phyloP scores from a whole-genome alignment of 371 early-diverging fungal genomes.

The Globomyces sp. region DNA sequence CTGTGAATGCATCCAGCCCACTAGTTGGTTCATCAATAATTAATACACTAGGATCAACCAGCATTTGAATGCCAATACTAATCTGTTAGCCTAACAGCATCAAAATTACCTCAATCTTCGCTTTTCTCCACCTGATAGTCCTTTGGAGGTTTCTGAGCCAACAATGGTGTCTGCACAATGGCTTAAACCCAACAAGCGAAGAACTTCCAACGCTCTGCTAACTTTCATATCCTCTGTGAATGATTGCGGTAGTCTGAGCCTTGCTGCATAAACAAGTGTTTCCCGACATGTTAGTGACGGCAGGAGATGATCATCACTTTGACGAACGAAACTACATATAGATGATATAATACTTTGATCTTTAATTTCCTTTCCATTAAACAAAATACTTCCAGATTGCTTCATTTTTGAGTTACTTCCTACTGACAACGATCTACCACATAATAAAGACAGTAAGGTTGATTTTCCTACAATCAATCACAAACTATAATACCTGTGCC shows the following conservation, averaged over 20 bases:
- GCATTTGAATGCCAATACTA: conserved; percentile 85
- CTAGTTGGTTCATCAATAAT: conserved; percentile 92
- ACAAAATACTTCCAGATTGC: conserved; percentile 28
- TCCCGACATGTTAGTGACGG: conserved; percentile 14
- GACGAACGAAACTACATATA: conserved; percentile 13
- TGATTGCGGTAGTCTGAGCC: too few relatives aligned
- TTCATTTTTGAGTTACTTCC: conserved; percentile 44
- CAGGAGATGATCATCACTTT: too few relatives aligned
- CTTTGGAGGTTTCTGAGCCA: conserved; percentile 66
- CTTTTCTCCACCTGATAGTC: conserved; percentile 77
- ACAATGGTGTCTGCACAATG: conserved; percentile 54
- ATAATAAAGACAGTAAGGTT: too few relatives aligned
- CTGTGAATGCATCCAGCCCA: conserved; percentile 67
- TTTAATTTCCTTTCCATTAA: conserved; percentile 26
- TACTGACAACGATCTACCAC: too few relatives aligned
- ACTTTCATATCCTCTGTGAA: conserved; percentile 33
- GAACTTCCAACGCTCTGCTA: conserved; percentile 37
- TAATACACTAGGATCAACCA: conserved; percentile 64
- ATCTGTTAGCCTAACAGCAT: conserved; percentile 16
- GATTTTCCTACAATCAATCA: too few relatives aligned
- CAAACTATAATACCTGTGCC: too few relatives aligned
- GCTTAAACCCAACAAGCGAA: conserved; percentile 38
- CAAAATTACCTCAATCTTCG: conserved; percentile 64
- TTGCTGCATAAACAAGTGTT: too few relatives aligned
- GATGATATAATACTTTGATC: conserved; percentile 21